Evolutionary conservation across 768 basidiomycete species (phyloP), one percentile per base, ranked within the genome.

Genomic region (Clavulina sp.): DNA sequence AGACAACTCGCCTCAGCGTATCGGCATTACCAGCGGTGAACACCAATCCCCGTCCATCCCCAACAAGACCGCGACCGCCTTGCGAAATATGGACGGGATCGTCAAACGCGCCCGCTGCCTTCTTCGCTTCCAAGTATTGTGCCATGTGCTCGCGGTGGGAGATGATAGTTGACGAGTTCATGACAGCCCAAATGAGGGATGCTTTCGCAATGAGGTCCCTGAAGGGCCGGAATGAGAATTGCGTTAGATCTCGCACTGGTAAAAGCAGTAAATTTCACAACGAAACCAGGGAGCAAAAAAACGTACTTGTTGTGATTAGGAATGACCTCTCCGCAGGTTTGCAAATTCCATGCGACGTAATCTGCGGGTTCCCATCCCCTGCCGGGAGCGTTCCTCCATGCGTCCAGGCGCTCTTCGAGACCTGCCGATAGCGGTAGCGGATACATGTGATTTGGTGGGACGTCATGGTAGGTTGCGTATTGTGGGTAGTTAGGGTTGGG

Each of bases 1-100:
- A 41, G 4, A 64, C 54, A 0, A 62, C 63, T 18, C 63, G 61
- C 7, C 57, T 56, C 32, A 64, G 60, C 0, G 63, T 65, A 55
- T 65, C 63, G 59, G 66, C 67, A 57, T 70, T 69, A 4, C 69
- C 69, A n/a, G 69, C 70, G 5, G 69, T 68, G 59, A 69, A 65
- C 9, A 71, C 67, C 30, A 71, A 63, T 0, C 68, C 67, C 29
- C 67, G 46, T 7, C 53, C 54, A 40, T 59, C 13, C 31, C 56
- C 53, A 31, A 40, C 44, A 32, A 47, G 33, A 2, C 53, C 36
- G 4, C 47, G n/a, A 19, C 41, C 51, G 28, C 41, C 53, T 26
- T 0, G 28, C 33, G 47, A 30, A 5, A 57, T 32, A 41, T 51
- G 56, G 6, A 50, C 34, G 9, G 9, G 13, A 2, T 32, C 18